Percentiles rank a stretch among this genome's conserved stretches.
phyloP scores from a whole-genome alignment of 1,139 yeast species.

The Groenewaldozyma auringiensis region DNA sequence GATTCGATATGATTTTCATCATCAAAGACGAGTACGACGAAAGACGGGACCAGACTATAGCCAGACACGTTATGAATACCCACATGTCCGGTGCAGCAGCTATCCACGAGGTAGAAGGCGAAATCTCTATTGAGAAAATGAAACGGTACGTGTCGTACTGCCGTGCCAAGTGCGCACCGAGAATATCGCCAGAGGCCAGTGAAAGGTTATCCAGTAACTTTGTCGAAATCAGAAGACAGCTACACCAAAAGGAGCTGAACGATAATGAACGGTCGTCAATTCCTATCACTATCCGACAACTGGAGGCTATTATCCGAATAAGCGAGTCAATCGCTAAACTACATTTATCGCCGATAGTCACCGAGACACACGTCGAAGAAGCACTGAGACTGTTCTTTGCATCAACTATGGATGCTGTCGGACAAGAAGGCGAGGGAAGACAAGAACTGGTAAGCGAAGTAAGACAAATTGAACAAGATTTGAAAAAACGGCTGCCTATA shows the following conservation, averaged over 20 bases:
- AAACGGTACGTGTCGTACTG: constrained; percentile 88
- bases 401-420: constrained; percentile 96
- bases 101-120: constrained; percentile 55
- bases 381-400: constrained; percentile 92
- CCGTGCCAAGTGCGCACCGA: constrained; percentile 84
- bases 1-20: constrained; percentile 97
- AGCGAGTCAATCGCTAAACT: constrained; percentile 91
- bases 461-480: constrained; percentile 69
- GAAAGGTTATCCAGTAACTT: constrained; percentile 91
- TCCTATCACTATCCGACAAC: constrained; percentile 95
- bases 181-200: constrained; percentile 82
- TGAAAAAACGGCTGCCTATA: constrained; percentile 84
- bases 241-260: constrained; percentile 72
- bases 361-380: constrained; percentile 87
- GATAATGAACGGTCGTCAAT: constrained; percentile 88
- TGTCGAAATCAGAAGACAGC: constrained; percentile 79
- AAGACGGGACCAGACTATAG: constrained; percentile 78
- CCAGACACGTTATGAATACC: constrained; percentile 89
- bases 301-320: constrained; percentile 94
- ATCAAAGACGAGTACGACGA: constrained; percentile 94
- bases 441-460: constrained; percentile 60
- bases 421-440: constrained; percentile 59
- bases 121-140: constrained; percentile 85
- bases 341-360: constrained; percentile 74
- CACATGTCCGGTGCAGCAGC: constrained; percentile 69